Percentiles rank a stretch among this genome's conserved stretches.
Conservation (phyloP, 1,284 basidiomycete genomes). For the Takashimella tepidaria region DNA sequence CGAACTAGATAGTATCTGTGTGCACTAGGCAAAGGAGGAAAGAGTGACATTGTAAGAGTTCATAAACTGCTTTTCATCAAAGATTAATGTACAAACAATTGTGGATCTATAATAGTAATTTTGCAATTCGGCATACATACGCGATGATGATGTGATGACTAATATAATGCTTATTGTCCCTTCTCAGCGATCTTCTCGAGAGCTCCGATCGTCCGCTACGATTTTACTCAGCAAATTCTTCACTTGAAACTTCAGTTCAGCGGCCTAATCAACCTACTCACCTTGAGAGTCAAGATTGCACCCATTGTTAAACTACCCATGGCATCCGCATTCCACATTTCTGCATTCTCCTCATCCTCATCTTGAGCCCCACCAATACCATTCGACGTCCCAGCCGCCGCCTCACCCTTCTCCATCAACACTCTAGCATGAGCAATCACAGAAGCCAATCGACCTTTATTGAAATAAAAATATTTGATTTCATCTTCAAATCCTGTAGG, state of each 20-base stretch:
- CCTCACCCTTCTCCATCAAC: slow-evolving; percentile 57
- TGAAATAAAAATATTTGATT: slow-evolving; percentile 68
- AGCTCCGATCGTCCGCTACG: slow-evolving; percentile 26
- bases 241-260: too few relatives aligned
- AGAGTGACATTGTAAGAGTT: too few relatives aligned
- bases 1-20: too few relatives aligned
- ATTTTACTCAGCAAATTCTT: too few relatives aligned
- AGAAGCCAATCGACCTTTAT: slow-evolving; percentile 59
- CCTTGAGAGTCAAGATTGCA: slow-evolving; percentile 65
- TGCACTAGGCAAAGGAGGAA: too few relatives aligned
- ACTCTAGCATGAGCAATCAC: slow-evolving; percentile 61
- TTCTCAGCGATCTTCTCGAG: slow-evolving; percentile 22
- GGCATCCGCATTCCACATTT: slow-evolving; percentile 52
- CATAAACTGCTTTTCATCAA: too few relatives aligned
- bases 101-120: too few relatives aligned
- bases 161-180: neutral
- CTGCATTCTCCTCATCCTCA: slow-evolving; percentile 47
- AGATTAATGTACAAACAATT: too few relatives aligned
- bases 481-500: slow-evolving; percentile 67
- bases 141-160: too few relatives aligned
- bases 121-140: too few relatives aligned
- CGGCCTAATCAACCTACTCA: too few relatives aligned
- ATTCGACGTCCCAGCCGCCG: slow-evolving; percentile 5
- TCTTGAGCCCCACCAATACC: slow-evolving; percentile 31
- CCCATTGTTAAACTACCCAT: slow-evolving; percentile 72